Evolutionary conservation across 2,329 filamentous ascomycete species (phyloP).

Genomic region (Pseudogymnoascus sp.): DNA sequence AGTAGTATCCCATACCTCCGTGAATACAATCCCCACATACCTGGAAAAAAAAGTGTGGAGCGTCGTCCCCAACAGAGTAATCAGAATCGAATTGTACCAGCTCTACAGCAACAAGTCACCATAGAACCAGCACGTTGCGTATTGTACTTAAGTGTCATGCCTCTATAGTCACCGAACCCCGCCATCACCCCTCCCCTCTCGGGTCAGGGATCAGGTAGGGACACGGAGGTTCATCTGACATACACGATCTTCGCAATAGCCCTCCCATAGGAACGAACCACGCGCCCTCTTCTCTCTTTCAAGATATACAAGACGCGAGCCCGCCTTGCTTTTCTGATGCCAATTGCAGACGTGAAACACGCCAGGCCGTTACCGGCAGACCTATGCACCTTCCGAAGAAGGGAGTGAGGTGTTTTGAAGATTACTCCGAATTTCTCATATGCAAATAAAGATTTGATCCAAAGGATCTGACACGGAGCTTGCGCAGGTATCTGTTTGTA

Average conservation of each 20-base stretch:
- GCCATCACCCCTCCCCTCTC: constrained; percentile 1
- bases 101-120: constrained; percentile 2
- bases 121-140: constrained; percentile 62
- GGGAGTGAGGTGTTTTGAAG: constrained; percentile 54
- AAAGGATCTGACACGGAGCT: constrained; percentile 23
- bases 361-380: constrained; percentile 83
- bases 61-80: constrained; percentile 28
- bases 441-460: constrained; percentile 43
- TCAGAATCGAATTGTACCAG: constrained; percentile 34
- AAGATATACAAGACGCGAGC: constrained; percentile 28
- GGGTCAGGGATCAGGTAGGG: constrained; percentile 2
- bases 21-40: constrained; percentile 18
- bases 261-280: constrained; percentile 69
- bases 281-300: constrained; percentile 29
- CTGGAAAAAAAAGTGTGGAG: constrained; percentile 25
- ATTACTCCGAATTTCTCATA: constrained; percentile 99
- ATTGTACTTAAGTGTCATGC: constrained; percentile 87
- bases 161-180: constrained; percentile 6
- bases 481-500: constrained; percentile 59
- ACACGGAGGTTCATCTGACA: constrained; percentile 29
- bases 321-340: constrained; percentile 83
- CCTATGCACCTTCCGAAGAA: constrained; percentile 39
- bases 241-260: constrained; percentile 91
- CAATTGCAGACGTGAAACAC: constrained; percentile 77
- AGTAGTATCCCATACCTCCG: constrained; percentile 27